phyloP scores from a whole-genome alignment of 441 rosid species.

The Croton setiger region DNA sequence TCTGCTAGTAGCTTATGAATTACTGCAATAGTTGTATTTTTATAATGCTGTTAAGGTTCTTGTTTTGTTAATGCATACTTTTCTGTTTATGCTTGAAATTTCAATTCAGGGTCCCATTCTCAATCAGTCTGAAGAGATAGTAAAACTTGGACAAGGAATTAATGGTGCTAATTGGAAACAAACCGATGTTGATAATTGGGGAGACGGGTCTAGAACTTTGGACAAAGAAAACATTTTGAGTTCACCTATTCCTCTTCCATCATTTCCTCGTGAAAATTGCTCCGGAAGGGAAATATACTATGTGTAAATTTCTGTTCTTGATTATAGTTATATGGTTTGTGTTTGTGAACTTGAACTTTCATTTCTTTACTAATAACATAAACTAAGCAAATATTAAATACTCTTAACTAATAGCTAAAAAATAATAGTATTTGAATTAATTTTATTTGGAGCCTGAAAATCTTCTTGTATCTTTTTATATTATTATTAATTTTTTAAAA shows the following conservation, averaged over 20 bases:
- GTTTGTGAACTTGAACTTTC: neutral
- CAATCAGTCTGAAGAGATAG: constrained; percentile 26
- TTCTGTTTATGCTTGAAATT: constrained; percentile 13
- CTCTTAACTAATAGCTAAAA: neutral
- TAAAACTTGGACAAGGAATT: constrained; percentile 29
- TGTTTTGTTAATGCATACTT: neutral
- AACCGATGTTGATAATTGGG: constrained; percentile 31
- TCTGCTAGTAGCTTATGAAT: neutral
- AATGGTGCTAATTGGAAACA: constrained; percentile 25
- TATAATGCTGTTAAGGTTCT: neutral
- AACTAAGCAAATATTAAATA: neutral
- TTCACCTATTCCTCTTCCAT: constrained; percentile 66
- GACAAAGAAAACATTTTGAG: constrained; percentile 32
- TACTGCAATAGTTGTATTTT: neutral
- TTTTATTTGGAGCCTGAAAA: neutral
- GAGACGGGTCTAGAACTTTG: constrained; percentile 26
- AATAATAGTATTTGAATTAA: neutral
- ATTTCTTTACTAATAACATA: too few species aligned
- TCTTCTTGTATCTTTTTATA: too few species aligned
- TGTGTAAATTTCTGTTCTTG: constrained; percentile 38
- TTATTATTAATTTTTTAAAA: too few species aligned
- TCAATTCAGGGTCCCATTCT: too few species aligned
- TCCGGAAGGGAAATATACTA: constrained; percentile 60
- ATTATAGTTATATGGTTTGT: neutral
- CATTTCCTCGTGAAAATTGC: constrained; percentile 35